These are phyloP conservation scores for Leptographium lundbergii DNA, from an alignment of 2,329 filamentous ascomycete species.

Conservation along the genomic window DNA sequence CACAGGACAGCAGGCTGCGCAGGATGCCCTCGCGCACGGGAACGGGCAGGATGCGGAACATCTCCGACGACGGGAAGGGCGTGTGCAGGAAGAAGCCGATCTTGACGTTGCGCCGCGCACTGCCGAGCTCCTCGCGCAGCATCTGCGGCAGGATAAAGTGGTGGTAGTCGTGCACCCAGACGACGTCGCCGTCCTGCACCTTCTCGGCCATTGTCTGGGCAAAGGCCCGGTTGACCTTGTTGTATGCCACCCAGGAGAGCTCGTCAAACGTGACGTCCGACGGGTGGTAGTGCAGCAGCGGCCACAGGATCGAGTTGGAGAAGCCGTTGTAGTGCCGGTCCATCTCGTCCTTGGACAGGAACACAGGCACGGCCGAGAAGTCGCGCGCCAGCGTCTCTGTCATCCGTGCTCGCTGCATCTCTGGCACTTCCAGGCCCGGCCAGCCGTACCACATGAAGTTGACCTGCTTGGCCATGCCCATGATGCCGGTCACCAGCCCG, in stretches of 20 bases:
- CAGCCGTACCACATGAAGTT: constrained; percentile 98
- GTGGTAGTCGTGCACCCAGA: constrained; percentile 99
- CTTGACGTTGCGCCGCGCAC: constrained; percentile 79
- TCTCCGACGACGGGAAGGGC: constrained; percentile 91
- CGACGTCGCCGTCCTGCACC: constrained; percentile 82
- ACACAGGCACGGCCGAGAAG: constrained; percentile 82
- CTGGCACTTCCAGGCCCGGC: constrained; percentile 86
- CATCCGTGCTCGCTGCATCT: constrained; percentile 64
- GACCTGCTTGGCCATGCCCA: constrained; percentile 80
- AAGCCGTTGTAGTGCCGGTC: constrained; percentile 98
- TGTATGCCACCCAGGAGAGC: constrained; percentile 84
- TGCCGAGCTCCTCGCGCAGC: constrained; percentile 79
- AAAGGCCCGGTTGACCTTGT: constrained; percentile 84
- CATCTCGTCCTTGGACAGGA: constrained; percentile 84
- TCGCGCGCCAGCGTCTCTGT: constrained; percentile 71
- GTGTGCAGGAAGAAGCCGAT: constrained; percentile 98
- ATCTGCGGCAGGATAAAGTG: constrained; percentile 93
- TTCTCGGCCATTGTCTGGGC: constrained; percentile 78
- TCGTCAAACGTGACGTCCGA: constrained; percentile 98
- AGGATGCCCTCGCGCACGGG: constrained; percentile 85
- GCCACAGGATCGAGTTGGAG: constrained; percentile 96
- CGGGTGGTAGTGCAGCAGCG: constrained; percentile 96
- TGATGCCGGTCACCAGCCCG: constrained; percentile 85
- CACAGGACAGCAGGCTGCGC: constrained; percentile 78
- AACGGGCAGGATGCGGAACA: constrained; percentile 90